Evolutionary conservation across 352 stramenopile species (phyloP).

Genomic region (Phytophthora litchii): DNA sequence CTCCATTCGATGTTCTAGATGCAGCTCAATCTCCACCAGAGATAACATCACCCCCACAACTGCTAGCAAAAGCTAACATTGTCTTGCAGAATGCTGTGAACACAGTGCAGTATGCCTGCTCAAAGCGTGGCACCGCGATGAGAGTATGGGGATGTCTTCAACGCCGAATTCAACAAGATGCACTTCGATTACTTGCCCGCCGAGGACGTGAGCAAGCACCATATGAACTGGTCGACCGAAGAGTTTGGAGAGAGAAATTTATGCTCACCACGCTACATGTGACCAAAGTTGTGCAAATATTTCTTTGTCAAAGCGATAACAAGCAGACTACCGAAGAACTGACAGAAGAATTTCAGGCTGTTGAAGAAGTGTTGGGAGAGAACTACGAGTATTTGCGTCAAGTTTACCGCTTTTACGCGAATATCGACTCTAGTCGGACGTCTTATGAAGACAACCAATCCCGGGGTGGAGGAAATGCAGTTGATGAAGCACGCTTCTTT

Average conservation of each 20-base stretch:
- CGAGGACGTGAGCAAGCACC: slow-evolving; percentile 46
- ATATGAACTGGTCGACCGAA: slow-evolving; percentile 56
- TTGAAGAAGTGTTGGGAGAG: slow-evolving; percentile 52
- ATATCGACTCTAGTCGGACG: slow-evolving; percentile 39
- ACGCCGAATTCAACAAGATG: slow-evolving; percentile 63
- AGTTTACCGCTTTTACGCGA: slow-evolving; percentile 66
- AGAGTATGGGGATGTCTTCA: slow-evolving; percentile 62
- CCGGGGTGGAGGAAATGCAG: slow-evolving; percentile 9
- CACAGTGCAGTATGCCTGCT: slow-evolving; percentile 74
- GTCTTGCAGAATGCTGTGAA: slow-evolving; percentile 74
- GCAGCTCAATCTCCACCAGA: slow-evolving; percentile 45
- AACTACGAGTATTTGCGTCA: slow-evolving; percentile 48
- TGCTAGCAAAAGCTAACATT: slow-evolving; percentile 61
- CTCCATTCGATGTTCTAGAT: slow-evolving; percentile 64
- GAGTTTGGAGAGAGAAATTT: slow-evolving; percentile 57
- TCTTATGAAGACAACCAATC: background rate
- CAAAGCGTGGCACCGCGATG: slow-evolving; percentile 54
- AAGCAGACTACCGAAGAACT: slow-evolving; percentile 25
- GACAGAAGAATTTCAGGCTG: slow-evolving; percentile 35
- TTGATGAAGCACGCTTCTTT: slow-evolving; percentile 65
- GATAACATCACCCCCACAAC: slow-evolving; percentile 43
- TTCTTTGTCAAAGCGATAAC: slow-evolving; percentile 18
- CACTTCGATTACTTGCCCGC: slow-evolving; percentile 46
- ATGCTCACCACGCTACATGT: slow-evolving; percentile 64
- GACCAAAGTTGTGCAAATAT: slow-evolving; percentile 39